These are phyloP conservation scores for Hordeum vulgare DNA, from an alignment of 176 grass and related monocot species.

Conservation along the genomic window DNA sequence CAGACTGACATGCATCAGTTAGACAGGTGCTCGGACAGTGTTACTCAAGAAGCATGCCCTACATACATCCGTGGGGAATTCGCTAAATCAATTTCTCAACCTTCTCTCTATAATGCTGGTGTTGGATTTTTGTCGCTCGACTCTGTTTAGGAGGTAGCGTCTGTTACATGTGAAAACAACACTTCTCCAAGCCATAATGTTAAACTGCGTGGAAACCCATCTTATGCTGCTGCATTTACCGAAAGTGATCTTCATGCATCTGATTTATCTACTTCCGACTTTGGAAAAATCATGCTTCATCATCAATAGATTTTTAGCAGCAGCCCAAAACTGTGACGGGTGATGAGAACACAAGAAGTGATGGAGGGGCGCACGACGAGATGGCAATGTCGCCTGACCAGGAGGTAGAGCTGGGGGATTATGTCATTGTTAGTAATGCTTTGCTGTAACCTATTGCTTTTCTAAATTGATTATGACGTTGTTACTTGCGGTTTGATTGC, in stretches of 20 bases:
- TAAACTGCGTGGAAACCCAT: constrained; percentile 2
- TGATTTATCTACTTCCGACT: constrained; percentile 18
- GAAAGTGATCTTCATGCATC: constrained; percentile 16
- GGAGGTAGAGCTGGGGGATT: constrained; percentile 45
- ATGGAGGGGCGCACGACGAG: constrained; percentile 83
- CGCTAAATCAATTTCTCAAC: constrained; percentile 43
- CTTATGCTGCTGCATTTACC: constrained; percentile 13
- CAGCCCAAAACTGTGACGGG: not conserved
- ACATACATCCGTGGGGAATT: constrained; percentile 15
- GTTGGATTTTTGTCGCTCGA: constrained; percentile 82
- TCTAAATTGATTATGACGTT: constrained; percentile 12
- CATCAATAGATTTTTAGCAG: constrained; percentile 26
- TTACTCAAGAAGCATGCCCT: constrained; percentile 43
- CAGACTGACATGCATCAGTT: constrained; percentile 34
- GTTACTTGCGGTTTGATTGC: constrained; percentile 19
- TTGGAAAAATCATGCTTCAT: constrained; percentile 18
- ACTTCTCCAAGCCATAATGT: constrained; percentile 32
- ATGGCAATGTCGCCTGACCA: constrained; percentile 73
- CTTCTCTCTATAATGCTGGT: constrained; percentile 25
- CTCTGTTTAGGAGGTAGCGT: constrained; percentile 58
- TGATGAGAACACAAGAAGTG: constrained; percentile 21
- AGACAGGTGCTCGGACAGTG: constrained; percentile 44
- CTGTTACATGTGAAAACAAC: constrained; percentile 41
- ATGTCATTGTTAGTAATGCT: constrained; percentile 18
- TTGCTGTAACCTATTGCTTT: not conserved